phyloP scores from a whole-genome alignment of 805 yeast genomes.

The Metschnikowia aberdeeniae region DNA sequence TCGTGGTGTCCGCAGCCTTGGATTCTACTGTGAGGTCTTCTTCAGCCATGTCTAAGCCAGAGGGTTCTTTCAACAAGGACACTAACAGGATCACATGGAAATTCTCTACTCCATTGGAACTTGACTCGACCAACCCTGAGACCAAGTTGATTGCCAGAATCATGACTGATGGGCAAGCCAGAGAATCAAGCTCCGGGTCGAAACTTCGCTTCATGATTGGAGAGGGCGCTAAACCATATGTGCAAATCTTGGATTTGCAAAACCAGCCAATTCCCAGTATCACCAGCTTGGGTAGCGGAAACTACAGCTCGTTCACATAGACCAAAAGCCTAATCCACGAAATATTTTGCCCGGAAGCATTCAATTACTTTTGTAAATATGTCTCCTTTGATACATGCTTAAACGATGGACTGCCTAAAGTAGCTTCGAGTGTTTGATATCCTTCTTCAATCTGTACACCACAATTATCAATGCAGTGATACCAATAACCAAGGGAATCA shows the following conservation, averaged over 20 bases:
- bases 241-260: constrained; percentile 30
- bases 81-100: constrained; percentile 86
- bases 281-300: constrained; percentile 48
- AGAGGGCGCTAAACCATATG: constrained; percentile 38
- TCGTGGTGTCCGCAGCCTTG: constrained; percentile 58
- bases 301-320: constrained; percentile 34
- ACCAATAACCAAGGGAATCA: constrained; percentile 39
- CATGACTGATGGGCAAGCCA: constrained; percentile 64
- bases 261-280: constrained; percentile 42
- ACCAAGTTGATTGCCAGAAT: constrained; percentile 83
- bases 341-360: background rate
- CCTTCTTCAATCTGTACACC: constrained; percentile 54
- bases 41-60: constrained; percentile 84
- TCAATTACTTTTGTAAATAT: no score
- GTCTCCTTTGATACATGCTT: background rate
- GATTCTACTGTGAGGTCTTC: constrained; percentile 55
- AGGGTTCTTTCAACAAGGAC: constrained; percentile 86
- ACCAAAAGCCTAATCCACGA: constrained; percentile 14
- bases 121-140: constrained; percentile 35
- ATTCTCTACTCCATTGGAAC: constrained; percentile 40
- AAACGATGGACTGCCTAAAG: constrained; percentile 26
- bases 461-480: constrained; percentile 41
- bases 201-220: constrained; percentile 60
- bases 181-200: constrained; percentile 73
- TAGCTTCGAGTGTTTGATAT: constrained; percentile 58